These are phyloP conservation scores for Sanguinoderma infundibulare DNA, from an alignment of 1,284 basidiomycete species.

Conservation along the genomic window DNA sequence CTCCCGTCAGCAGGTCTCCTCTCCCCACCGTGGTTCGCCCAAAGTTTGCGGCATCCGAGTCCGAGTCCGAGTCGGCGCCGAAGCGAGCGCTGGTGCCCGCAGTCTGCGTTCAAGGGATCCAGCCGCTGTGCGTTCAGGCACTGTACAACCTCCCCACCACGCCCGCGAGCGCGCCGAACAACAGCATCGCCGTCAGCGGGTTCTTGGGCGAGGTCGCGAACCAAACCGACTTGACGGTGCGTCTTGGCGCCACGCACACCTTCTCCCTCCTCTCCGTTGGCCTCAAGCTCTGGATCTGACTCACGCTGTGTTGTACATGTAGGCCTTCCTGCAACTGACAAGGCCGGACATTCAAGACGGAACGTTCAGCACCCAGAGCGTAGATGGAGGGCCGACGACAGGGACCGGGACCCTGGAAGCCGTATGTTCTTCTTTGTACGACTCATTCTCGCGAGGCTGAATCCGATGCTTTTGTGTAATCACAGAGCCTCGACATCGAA, in stretches of 20 bases:
- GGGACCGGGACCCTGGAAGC: conserved; percentile 5
- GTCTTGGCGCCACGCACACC: background rate
- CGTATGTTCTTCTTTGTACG: background rate
- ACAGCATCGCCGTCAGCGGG: conserved; percentile 57
- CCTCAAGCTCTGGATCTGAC: background rate
- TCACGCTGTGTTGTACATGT: background rate
- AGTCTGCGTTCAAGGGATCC: conserved; percentile 38
- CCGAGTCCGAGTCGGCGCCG: no score
- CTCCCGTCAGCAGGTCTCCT: background rate
- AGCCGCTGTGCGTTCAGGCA: conserved; percentile 55
- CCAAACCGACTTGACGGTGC: conserved; percentile 48
- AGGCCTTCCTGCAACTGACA: background rate
- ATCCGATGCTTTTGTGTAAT: background rate
- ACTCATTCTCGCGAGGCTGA: no score
- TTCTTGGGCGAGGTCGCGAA: conserved; percentile 58
- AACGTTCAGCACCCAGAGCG: background rate
- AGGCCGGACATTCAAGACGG: background rate
- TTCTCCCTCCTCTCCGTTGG: background rate
- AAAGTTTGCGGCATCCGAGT: background rate
- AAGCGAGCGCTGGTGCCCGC: conserved; percentile 13
- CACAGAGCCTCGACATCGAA: conserved; percentile 59
- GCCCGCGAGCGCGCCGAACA: conserved; percentile 44
- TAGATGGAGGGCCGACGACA: background rate
- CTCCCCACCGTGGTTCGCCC: background rate
- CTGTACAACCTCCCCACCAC: conserved; percentile 56